Percentiles rank a stretch among this genome's conserved stretches.
phyloP scores from a whole-genome alignment of 2,329 filamentous ascomycete species.

The Dactylellina cionopaga region DNA sequence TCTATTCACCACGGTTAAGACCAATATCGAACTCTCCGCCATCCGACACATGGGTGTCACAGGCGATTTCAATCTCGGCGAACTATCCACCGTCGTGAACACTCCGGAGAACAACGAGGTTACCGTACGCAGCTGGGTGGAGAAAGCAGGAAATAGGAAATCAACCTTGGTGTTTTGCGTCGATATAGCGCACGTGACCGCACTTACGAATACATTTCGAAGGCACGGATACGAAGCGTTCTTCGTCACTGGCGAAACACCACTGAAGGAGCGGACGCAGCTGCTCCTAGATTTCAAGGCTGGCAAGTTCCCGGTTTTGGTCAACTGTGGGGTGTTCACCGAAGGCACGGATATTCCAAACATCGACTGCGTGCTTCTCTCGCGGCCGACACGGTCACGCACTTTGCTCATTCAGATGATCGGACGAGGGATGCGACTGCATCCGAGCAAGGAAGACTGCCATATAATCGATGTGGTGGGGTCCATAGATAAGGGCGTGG shows the following conservation, averaged over 20 bases:
- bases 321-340: conserved; percentile 96
- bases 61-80: conserved; percentile 81
- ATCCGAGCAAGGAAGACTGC: conserved; percentile 83
- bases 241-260: conserved; percentile 85
- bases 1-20: conserved; percentile 91
- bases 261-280: conserved; percentile 72
- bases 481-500: conserved; percentile 81
- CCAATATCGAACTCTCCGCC: conserved; percentile 79
- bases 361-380: conserved; percentile 90
- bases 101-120: conserved; percentile 82
- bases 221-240: conserved; percentile 81
- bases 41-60: conserved; percentile 71
- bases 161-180: conserved; percentile 96
- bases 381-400: conserved; percentile 87
- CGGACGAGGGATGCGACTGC: conserved; percentile 86
- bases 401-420: conserved; percentile 98
- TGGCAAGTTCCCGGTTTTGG: conserved; percentile 81
- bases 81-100: conserved; percentile 86
- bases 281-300: conserved; percentile 79
- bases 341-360: conserved; percentile 98
- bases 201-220: conserved; percentile 79
- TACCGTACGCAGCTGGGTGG: conserved; percentile 85
- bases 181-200: conserved; percentile 81
- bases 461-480: conserved; percentile 97
- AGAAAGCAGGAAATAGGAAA: conserved; percentile 74